phyloP scores from a whole-genome alignment of 495 filamentous ascomycete species.

The Podospora pseudopauciseta region DNA sequence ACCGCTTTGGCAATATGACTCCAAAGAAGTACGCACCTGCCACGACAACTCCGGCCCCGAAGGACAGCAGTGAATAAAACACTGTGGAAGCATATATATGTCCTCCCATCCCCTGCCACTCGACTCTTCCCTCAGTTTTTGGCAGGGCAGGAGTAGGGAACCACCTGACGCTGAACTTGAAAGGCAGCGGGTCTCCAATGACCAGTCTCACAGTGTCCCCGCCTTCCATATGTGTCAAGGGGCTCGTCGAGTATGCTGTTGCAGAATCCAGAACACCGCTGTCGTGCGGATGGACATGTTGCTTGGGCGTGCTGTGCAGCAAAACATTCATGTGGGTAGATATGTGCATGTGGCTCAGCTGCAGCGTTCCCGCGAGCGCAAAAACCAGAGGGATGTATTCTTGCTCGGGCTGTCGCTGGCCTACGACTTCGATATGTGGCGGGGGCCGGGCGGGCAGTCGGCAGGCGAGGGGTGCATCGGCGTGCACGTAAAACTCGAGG shows the following conservation, averaged over 20 bases:
- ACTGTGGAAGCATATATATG: constrained; percentile 64
- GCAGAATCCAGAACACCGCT: constrained; percentile 76
- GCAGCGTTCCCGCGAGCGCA: constrained; percentile 81
- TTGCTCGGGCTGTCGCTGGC: constrained; percentile 40
- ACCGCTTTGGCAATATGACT: constrained; percentile 53
- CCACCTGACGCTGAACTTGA: constrained; percentile 83
- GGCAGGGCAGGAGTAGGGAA: constrained; percentile 69
- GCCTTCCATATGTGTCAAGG: constrained; percentile 57
- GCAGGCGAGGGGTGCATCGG: constrained; percentile 88
- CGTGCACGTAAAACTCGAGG: constrained; percentile 97
- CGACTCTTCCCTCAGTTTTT: constrained; percentile 48
- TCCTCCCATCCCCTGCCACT: constrained; percentile 61
- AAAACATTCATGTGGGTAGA: constrained; percentile 83
- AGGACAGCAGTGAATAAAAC: constrained; percentile 59
- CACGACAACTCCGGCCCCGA: constrained; percentile 51
- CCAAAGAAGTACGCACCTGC: constrained; percentile 61
- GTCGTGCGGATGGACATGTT: constrained; percentile 52
- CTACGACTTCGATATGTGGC: constrained; percentile 42
- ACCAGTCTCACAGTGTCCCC: constrained; percentile 60
- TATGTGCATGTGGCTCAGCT: constrained; percentile 87
- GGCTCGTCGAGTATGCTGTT: constrained; percentile 79
- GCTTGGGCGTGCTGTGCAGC: constrained; percentile 66
- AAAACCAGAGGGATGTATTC: constrained; percentile 70
- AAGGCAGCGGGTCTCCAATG: constrained; percentile 79
- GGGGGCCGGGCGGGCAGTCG: constrained; percentile 79